phyloP scores from a whole-genome alignment of 768 basidiomycete genomes.

The Lepiota brunneoincarnata region DNA sequence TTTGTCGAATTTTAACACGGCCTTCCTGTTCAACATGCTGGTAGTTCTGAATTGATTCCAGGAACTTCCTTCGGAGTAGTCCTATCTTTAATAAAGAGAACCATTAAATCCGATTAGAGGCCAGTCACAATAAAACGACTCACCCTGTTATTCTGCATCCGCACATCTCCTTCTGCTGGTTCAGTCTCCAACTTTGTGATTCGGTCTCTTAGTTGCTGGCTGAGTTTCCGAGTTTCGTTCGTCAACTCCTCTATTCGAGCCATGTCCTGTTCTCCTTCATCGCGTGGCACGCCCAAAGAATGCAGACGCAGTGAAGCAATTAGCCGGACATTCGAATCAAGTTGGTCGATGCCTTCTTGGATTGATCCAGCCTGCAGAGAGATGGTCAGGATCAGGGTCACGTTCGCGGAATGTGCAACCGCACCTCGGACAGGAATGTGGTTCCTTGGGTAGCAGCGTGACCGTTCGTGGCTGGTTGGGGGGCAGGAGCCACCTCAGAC shows the following conservation, averaged over 20 bases:
- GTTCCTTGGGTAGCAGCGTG: conserved; percentile 19
- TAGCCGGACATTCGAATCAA: conserved; percentile 34
- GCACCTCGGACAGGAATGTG: conserved; percentile 36
- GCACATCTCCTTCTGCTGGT: conserved; percentile 27
- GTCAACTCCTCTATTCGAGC: conserved; percentile 54
- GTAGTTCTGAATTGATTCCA: conserved; percentile 76
- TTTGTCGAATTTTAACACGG: conserved; percentile 58
- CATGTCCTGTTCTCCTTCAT: conserved; percentile 24
- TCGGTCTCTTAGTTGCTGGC: conserved; percentile 53
- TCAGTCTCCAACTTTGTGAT: conserved; percentile 51
- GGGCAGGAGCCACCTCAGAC: conserved; percentile 21
- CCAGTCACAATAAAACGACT: conserved; percentile 2
- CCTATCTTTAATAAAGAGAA: conserved; percentile 46
- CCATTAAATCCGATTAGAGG: neutral
- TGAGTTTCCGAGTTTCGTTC: conserved; percentile 56
- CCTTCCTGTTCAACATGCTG: conserved; percentile 74
- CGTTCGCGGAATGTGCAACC: conserved; percentile 1
- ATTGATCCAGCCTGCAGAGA: conserved; percentile 35
- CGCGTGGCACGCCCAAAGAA: conserved; percentile 33
- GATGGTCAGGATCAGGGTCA: neutral
- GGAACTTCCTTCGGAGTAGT: conserved; percentile 63
- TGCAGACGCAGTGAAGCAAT: conserved; percentile 37
- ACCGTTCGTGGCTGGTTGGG: conserved; percentile 14
- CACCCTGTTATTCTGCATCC: conserved; percentile 40
- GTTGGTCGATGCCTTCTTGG: conserved; percentile 36